Evolutionary conservation across 2,329 filamentous ascomycete genomes (phyloP).

Genomic region (Sclerotinia glacialis): DNA sequence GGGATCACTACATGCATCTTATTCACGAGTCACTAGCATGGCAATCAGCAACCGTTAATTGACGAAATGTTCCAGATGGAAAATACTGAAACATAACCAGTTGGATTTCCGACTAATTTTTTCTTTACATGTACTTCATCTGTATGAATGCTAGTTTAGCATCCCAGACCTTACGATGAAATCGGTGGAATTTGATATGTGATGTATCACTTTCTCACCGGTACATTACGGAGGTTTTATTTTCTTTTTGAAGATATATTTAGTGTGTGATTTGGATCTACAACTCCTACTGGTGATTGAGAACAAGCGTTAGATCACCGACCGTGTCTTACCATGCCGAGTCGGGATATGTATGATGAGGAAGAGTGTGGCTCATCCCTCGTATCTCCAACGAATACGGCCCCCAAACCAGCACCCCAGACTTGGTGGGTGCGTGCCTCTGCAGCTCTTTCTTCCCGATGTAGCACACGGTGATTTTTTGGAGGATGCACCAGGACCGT

Average conservation of each 20-base stretch:
- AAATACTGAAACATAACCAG: slow-evolving; percentile 8
- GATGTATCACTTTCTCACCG: background rate
- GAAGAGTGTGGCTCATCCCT: background rate
- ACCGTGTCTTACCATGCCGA: slow-evolving; percentile 13
- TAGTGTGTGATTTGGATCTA: background rate
- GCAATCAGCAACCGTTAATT: background rate
- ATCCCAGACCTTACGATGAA: background rate
- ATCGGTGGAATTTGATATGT: slow-evolving; percentile 7
- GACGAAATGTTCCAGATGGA: background rate
- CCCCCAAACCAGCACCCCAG: slow-evolving; percentile 2
- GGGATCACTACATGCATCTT: slow-evolving; percentile 5
- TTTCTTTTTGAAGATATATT: background rate
- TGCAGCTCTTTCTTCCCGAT: background rate
- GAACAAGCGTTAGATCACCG: background rate
- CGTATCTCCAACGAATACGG: slow-evolving; percentile 14
- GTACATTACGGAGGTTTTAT: background rate
- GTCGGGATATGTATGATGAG: background rate
- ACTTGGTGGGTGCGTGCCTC: background rate
- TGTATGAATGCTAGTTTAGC: background rate
- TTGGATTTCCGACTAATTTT: no score
- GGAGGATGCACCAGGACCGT: slow-evolving; percentile 3
- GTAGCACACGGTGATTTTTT: background rate
- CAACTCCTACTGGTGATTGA: background rate
- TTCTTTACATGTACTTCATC: background rate
- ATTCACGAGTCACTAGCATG: slow-evolving; percentile 13